Percentiles rank a stretch among this genome's conserved stretches.
Conservation (phyloP, 2,329 filamentous ascomycete genomes). For the Neofusicoccum sp. region DNA sequence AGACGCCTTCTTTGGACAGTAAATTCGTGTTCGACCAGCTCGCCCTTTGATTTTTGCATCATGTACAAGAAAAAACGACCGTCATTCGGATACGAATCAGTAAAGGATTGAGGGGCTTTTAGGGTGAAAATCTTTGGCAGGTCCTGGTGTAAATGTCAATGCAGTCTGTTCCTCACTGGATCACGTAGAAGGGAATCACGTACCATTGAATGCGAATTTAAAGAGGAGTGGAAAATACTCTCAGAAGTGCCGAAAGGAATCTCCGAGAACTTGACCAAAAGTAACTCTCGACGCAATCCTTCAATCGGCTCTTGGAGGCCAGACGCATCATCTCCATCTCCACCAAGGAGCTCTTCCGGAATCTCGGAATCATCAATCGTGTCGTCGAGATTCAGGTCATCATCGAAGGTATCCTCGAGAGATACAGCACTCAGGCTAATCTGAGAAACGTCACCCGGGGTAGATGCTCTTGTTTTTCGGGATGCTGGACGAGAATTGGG, state of each 20-base stretch:
- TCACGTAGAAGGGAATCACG: neutral
- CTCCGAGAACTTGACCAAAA: constrained; percentile 37
- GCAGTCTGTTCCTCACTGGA: neutral
- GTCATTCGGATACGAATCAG: constrained; percentile 31
- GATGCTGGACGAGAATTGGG: constrained; percentile 10
- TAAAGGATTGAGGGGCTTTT: constrained; percentile 37
- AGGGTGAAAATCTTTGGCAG: constrained; percentile 30
- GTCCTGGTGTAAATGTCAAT: constrained; percentile 10
- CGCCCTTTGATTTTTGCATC: constrained; percentile 30
- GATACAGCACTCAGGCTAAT: constrained; percentile 38
- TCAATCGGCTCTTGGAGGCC: constrained; percentile 32
- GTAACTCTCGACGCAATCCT: constrained; percentile 39
- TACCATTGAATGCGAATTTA: constrained; percentile 23
- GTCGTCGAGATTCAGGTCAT: constrained; percentile 37
- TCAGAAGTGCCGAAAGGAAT: constrained; percentile 25
- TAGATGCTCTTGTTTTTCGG: constrained; percentile 53
- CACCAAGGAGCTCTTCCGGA: constrained; percentile 36
- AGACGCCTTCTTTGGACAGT: constrained; percentile 36
- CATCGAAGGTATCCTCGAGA: constrained; percentile 38
- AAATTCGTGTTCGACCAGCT: constrained; percentile 38
- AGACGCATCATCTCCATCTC: constrained; percentile 28
- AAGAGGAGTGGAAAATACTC: constrained; percentile 16
- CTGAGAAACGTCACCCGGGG: constrained; percentile 48
- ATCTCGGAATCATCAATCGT: constrained; percentile 40
- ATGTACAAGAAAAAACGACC: constrained; percentile 39